Conservation (phyloP, 2,329 filamentous ascomycete genomes). For the Raffaelea arxii region DNA sequence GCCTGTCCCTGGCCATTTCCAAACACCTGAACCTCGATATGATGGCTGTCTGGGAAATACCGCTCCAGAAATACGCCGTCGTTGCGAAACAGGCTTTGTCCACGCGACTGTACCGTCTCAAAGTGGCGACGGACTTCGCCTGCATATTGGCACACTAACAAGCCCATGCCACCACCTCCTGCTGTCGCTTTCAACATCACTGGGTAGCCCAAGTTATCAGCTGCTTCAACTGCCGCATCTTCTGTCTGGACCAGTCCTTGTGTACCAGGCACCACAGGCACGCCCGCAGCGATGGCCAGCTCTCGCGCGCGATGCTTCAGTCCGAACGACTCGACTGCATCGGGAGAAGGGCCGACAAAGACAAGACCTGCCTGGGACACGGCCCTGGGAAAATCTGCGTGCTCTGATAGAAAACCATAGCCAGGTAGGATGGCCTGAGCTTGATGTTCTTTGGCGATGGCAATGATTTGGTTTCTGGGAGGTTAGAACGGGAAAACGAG, state of each 20-base stretch:
- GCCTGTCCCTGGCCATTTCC: constrained; percentile 47
- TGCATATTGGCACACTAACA: constrained; percentile 23
- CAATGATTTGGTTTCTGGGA: constrained; percentile 10
- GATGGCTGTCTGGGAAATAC: constrained; percentile 50
- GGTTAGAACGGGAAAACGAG: neutral
- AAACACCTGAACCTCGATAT: constrained; percentile 60
- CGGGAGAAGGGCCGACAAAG: constrained; percentile 4
- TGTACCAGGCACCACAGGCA: constrained; percentile 29
- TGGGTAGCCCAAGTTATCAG: constrained; percentile 26
- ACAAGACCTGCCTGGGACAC: constrained; percentile 16
- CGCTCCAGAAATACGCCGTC: constrained; percentile 53
- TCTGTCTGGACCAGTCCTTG: neutral
- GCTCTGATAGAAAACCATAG: constrained; percentile 9
- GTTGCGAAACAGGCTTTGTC: constrained; percentile 49
- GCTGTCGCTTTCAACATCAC: constrained; percentile 50
- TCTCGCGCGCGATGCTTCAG: constrained; percentile 7
- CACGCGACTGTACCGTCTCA: constrained; percentile 36
- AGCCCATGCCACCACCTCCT: constrained; percentile 56
- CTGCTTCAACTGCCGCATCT: constrained; percentile 44
- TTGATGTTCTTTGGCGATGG: constrained; percentile 2
- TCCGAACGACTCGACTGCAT: constrained; percentile 1
- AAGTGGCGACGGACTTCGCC: constrained; percentile 35
- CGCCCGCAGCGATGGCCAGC: constrained; percentile 26
- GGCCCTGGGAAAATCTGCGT: constrained; percentile 3
- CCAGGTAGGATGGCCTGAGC: constrained; percentile 7